phyloP scores from a whole-genome alignment of 768 basidiomycete genomes.

The Russula sp. region DNA sequence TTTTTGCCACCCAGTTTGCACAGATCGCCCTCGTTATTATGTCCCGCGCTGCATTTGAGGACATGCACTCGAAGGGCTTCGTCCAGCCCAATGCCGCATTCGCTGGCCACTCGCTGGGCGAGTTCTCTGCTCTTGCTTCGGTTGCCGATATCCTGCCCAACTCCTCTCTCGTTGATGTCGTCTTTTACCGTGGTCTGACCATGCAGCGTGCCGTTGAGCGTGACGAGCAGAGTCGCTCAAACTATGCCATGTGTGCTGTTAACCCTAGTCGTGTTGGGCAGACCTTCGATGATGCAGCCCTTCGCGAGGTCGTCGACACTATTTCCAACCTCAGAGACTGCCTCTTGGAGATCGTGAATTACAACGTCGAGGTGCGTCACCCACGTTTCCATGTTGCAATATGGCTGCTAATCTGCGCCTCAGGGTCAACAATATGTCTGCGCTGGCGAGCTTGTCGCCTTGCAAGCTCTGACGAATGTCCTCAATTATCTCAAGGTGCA shows the following conservation, averaged over 20 bases:
- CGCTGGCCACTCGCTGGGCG: constrained; percentile 96
- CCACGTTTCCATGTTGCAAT: not conserved
- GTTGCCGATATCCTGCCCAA: constrained; percentile 96
- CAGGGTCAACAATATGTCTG: constrained; percentile 99
- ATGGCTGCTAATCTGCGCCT: not conserved
- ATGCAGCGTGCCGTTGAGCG: constrained; percentile 99
- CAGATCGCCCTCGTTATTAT: constrained; percentile 98
- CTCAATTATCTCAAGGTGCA: constrained; percentile 94
- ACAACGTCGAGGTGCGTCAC: constrained; percentile 73
- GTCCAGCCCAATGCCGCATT: constrained; percentile 91
- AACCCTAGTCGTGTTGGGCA: constrained; percentile 94
- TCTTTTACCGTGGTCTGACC: constrained; percentile 99
- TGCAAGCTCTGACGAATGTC: constrained; percentile 93
- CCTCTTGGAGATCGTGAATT: constrained; percentile 97
- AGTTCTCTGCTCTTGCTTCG: constrained; percentile 96
- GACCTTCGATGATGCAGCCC: constrained; percentile 89
- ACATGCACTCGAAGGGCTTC: constrained; percentile 94
- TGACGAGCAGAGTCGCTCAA: constrained; percentile 85
- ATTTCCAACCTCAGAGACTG: constrained; percentile 72
- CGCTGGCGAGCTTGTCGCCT: constrained; percentile 89
- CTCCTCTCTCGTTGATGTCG: constrained; percentile 92
- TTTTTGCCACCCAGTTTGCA: constrained; percentile 97
- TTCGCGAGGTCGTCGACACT: constrained; percentile 94
- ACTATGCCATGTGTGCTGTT: constrained; percentile 99
- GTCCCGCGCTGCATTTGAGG: constrained; percentile 97